Evolutionary conservation across 176 grass and related monocot genomes (phyloP).

Genomic region (Carex myosuroides): DNA sequence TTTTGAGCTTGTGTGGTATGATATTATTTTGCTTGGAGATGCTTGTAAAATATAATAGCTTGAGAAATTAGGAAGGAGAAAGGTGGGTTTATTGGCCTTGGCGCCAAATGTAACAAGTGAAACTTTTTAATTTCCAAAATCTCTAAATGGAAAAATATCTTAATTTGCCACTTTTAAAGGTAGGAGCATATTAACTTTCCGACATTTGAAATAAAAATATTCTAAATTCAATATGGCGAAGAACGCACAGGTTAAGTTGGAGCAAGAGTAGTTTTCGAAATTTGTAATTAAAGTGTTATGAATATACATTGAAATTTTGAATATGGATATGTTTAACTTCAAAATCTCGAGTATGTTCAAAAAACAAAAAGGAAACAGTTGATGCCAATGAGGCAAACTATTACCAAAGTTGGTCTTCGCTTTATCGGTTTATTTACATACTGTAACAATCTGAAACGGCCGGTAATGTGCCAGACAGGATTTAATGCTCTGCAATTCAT

Average conservation of each 20-base stretch:
- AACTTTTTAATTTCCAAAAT: not conserved
- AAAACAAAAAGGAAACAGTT: no score
- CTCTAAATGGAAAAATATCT: not conserved
- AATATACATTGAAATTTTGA: not conserved
- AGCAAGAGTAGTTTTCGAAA: not conserved
- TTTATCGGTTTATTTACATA: not conserved
- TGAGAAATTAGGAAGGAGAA: not conserved
- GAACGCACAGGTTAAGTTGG: not conserved
- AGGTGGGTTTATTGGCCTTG: not conserved
- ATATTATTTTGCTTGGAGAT: not conserved
- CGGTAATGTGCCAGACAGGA: not conserved
- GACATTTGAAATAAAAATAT: not conserved
- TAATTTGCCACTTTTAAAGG: not conserved
- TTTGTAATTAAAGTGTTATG: not conserved
- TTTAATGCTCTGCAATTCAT: not conserved
- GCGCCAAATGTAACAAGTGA: not conserved
- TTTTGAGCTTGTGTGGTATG: not conserved
- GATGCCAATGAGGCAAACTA: no score
- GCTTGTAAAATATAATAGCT: not conserved
- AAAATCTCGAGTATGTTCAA: not conserved
- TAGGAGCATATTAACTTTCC: not conserved
- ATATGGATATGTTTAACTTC: not conserved
- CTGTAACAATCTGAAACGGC: not conserved
- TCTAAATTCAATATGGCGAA: not conserved
- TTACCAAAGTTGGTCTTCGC: no score